Evolutionary conservation across 139 green algal species (phyloP), one percentile per base, ranked within the genome.

Genomic region (Auxenochlorella pyrenoidosa): DNA sequence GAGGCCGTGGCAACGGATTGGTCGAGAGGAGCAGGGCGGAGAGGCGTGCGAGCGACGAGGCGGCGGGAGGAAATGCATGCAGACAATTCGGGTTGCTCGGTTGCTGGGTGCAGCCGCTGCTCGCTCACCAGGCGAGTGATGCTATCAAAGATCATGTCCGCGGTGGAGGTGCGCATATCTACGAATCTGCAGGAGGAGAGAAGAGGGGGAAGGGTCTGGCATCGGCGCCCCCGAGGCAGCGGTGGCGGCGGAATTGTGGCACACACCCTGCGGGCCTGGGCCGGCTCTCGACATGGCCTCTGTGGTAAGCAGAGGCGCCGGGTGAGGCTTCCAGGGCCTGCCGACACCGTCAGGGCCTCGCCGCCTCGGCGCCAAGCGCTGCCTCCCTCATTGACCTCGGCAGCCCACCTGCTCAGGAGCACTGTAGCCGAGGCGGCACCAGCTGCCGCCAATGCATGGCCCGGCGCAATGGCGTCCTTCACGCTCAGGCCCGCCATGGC

Each of bases 51-150:
- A 26, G 65, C 65, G 19, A 73, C 43, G 68, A 79, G 51, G 26
- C 16, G 16, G 40, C 21, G 40, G 71, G n/a, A n/a, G 43, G 32
- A 5, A 6, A 32, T 6, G 60, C 60, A 16, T 70, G 60, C 12
- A 6, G 18, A 32, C 4, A 24, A 28, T 34, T 28, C 26, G 60
- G 22, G 22, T 70, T n/a, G n/a, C n/a, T n/a, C n/a, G n/a, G n/a
- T n/a, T n/a, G n/a, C n/a, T n/a, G n/a, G n/a, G 60, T 32, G 36
- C 70, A 51, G 70, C 10, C 32, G 32, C 73, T 59, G 41, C 80
- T 60, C 51, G 41, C 80, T 60, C 51, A 87, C 82, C 70, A 87
- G 10, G 36, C 51, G 72, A 18, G 43, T n/a, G 38, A 87, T 70
- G 30, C 28, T 58, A 19, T 87, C 71, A 2, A 82, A 72, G 47